These are phyloP conservation scores for Dysphania ambrosioides DNA, from an alignment of 148 eudicot species.

Conservation along the genomic window DNA sequence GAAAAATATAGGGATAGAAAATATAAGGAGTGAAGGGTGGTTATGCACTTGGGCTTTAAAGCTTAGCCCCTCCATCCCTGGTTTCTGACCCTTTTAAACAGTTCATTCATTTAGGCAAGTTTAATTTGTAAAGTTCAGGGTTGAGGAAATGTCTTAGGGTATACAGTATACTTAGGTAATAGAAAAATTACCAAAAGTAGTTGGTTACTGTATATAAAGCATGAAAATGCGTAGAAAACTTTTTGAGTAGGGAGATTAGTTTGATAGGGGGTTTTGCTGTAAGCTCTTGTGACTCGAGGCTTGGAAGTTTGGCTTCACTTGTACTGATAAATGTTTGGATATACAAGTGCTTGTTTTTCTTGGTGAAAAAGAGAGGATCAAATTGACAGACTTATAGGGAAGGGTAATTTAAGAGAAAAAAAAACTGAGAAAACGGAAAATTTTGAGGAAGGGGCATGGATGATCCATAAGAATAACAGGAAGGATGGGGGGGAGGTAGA, in stretches of 20 bases:
- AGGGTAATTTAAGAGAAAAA: background rate
- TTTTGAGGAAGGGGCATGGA: background rate
- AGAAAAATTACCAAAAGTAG: too few relatives aligned
- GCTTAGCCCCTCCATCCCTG: background rate
- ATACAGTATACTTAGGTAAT: background rate
- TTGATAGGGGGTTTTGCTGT: background rate
- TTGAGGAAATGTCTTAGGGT: background rate
- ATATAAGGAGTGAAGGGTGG: too few relatives aligned
- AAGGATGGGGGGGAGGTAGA: too few relatives aligned
- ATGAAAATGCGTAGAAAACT: too few relatives aligned
- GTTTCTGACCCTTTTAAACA: background rate
- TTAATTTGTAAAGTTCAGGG: background rate
- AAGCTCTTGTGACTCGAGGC: background rate
- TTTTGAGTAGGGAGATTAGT: background rate
- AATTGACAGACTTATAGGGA: background rate
- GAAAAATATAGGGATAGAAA: background rate
- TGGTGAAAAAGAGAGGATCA: background rate
- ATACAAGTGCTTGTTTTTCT: background rate
- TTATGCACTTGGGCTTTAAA: background rate
- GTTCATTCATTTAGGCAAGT: background rate
- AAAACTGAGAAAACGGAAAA: background rate
- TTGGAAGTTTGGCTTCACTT: background rate
- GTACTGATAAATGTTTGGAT: background rate
- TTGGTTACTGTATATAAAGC: too few relatives aligned
- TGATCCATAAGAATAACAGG: too few relatives aligned